Percentiles rank a stretch among this genome's conserved stretches.
Evolutionary conservation across 768 basidiomycete species (phyloP).

Genomic region (Pulveroboletus frians): DNA sequence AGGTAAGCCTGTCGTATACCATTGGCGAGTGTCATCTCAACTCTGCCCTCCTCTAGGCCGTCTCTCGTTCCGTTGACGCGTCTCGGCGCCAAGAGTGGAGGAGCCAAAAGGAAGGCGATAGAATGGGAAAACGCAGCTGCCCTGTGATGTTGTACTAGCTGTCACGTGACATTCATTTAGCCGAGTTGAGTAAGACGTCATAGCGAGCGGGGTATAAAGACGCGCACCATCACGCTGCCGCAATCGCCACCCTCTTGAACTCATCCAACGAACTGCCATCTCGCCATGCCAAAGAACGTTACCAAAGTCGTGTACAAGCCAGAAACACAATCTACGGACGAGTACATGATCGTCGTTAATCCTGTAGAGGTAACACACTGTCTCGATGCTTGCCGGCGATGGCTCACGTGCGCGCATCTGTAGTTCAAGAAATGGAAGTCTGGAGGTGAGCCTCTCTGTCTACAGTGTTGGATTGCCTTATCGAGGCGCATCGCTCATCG

Average conservation of each 20-base stretch:
- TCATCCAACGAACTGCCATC: neutral
- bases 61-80: slow-evolving; percentile 48
- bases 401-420: slow-evolving; percentile 7
- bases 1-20: slow-evolving; percentile 39
- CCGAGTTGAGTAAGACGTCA: slow-evolving; percentile 21
- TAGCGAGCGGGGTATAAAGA: slow-evolving; percentile 20
- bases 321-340: slow-evolving; percentile 62
- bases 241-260: slow-evolving; percentile 1
- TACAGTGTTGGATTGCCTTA: neutral
- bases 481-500: slow-evolving; percentile 7
- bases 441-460: slow-evolving; percentile 51
- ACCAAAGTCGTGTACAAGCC: slow-evolving; percentile 80
- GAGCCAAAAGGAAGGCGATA: slow-evolving; percentile 8
- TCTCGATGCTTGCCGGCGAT: neutral
- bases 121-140: slow-evolving; percentile 24
- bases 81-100: slow-evolving; percentile 18
- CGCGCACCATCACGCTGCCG: slow-evolving; percentile 4
- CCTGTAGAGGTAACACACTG: slow-evolving; percentile 48
- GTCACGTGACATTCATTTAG: slow-evolving; percentile 28
- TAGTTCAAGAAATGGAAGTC: slow-evolving; percentile 77
- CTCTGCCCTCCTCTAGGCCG: slow-evolving; percentile 34
- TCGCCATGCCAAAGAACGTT: slow-evolving; percentile 41
- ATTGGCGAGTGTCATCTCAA: neutral
- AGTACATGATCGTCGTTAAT: slow-evolving; percentile 68
- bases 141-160: slow-evolving; percentile 9